A percentile compares a stretch with the other conserved stretches of the same genome.
phyloP scores from a whole-genome alignment of 2,329 filamentous ascomycete genomes.

The Podosphaera fusca region DNA sequence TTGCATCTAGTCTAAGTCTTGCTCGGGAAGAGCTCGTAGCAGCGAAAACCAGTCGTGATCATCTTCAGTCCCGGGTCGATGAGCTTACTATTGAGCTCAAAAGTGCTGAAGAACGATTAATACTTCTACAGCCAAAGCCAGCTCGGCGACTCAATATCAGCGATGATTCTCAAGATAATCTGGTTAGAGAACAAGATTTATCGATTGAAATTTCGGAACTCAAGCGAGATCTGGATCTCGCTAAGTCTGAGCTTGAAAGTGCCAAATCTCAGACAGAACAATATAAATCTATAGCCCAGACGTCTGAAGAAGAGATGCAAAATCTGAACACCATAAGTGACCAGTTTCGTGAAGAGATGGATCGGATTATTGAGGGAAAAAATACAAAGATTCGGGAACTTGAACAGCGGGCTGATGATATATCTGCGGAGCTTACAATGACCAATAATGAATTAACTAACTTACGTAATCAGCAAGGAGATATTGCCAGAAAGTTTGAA shows the following conservation, averaged over 20 bases:
- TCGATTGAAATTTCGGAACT: slow-evolving; percentile 66
- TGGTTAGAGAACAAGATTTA: slow-evolving; percentile 54
- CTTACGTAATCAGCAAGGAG: slow-evolving; percentile 58
- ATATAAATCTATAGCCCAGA: slow-evolving; percentile 72
- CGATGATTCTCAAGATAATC: slow-evolving; percentile 23
- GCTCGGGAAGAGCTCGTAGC: slow-evolving; percentile 70
- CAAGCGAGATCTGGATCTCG: slow-evolving; percentile 65
- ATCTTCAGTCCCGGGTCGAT: slow-evolving; percentile 70
- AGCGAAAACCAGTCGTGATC: slow-evolving; percentile 69
- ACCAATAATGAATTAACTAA: slow-evolving; percentile 65
- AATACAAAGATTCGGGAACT: slow-evolving; percentile 60
- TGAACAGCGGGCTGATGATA: slow-evolving; percentile 60
- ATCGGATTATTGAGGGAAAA: slow-evolving; percentile 51
- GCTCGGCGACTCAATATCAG: slow-evolving; percentile 30
- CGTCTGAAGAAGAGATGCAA: slow-evolving; percentile 67
- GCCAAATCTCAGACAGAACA: slow-evolving; percentile 63
- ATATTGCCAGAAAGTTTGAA: slow-evolving; percentile 44
- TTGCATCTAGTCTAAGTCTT: slow-evolving; percentile 56
- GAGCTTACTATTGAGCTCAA: slow-evolving; percentile 74
- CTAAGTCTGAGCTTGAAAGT: slow-evolving; percentile 57
- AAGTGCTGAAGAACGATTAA: slow-evolving; percentile 69
- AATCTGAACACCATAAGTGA: slow-evolving; percentile 62
- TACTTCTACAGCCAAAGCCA: slow-evolving; percentile 59
- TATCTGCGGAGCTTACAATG: slow-evolving; percentile 57
- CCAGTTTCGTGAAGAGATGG: slow-evolving; percentile 71